phyloP scores from a whole-genome alignment of 1,139 yeast genomes.

The Oligophagozyma castellii region DNA sequence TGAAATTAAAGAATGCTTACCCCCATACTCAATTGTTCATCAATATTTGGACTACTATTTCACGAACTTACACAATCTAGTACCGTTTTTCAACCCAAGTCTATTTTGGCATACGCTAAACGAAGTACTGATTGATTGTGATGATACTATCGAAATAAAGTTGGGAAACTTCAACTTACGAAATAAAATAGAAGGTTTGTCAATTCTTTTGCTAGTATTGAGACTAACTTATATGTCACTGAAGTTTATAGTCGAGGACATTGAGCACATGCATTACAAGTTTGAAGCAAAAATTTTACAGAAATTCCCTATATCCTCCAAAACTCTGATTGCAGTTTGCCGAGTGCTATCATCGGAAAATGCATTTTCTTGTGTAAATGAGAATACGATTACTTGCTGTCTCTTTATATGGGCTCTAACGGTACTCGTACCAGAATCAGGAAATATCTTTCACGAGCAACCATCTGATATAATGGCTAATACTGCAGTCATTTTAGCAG shows the following conservation, averaged over 20 bases:
- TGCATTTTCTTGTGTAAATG: slow-evolving; percentile 21
- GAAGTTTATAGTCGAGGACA: slow-evolving; percentile 9
- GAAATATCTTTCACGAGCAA: slow-evolving; percentile 20
- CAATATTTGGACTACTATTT: slow-evolving; percentile 18
- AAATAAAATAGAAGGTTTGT: slow-evolving; percentile 18
- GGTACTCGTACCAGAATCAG: slow-evolving; percentile 23
- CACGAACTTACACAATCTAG: slow-evolving; percentile 14
- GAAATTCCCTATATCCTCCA: slow-evolving; percentile 16
- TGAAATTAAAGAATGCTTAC: slow-evolving; percentile 13
- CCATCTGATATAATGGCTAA: slow-evolving; percentile 21
- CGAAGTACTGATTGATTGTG: slow-evolving; percentile 11
- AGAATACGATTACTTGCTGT: slow-evolving; percentile 18
- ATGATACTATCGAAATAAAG: slow-evolving; percentile 10
- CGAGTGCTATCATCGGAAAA: slow-evolving; percentile 17
- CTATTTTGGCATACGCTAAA: slow-evolving; percentile 16
- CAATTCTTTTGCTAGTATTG: slow-evolving; percentile 15
- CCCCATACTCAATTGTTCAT: slow-evolving; percentile 13
- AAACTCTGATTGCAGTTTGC: slow-evolving; percentile 13
- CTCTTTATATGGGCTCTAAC: slow-evolving; percentile 22
- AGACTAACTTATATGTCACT: slow-evolving; percentile 19
- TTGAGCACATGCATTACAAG: slow-evolving; percentile 4
- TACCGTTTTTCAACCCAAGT: slow-evolving; percentile 17
- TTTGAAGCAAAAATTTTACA: slow-evolving; percentile 9
- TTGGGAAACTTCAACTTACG: slow-evolving; percentile 17
- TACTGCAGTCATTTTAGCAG: slow-evolving; percentile 15